phyloP scores from a whole-genome alignment of 305 asterid genomes.

The Fraxinus platypoda region DNA sequence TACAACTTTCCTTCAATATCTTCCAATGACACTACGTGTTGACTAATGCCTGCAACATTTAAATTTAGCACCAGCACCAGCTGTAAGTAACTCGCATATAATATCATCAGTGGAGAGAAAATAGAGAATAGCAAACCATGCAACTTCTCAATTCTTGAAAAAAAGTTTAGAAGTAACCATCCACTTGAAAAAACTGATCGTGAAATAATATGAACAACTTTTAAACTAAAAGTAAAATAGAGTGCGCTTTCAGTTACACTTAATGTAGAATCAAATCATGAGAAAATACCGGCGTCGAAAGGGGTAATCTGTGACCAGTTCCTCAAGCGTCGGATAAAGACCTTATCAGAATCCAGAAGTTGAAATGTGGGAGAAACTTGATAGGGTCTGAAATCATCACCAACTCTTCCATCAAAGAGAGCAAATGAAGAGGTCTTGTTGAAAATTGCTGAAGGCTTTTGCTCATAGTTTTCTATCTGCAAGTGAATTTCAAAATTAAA shows the following conservation, averaged over 20 bases:
- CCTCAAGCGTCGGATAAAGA: conserved; percentile 1
- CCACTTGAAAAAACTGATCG: neutral
- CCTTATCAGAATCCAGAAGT: neutral
- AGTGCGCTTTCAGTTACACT: neutral
- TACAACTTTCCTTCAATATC: neutral
- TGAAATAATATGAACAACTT: neutral
- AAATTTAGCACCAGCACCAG: neutral
- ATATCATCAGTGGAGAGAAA: neutral
- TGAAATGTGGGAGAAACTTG: conserved; percentile 3
- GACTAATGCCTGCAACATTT: conserved; percentile 5
- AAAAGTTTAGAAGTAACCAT: neutral
- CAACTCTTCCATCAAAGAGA: neutral
- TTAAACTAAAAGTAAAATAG: neutral
- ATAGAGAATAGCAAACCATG: neutral
- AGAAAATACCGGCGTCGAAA: neutral
- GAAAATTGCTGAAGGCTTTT: neutral
- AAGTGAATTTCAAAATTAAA: neutral
- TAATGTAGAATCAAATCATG: neutral
- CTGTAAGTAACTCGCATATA: neutral
- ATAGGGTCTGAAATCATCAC: neutral
- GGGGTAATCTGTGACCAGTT: neutral
- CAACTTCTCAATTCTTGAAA: neutral
- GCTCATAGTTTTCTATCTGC: conserved; percentile 3
- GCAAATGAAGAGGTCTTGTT: conserved; percentile 4
- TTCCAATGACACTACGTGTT: neutral